These are phyloP conservation scores for Citrus glauca DNA, from an alignment of 345 rosid species.

Conservation along the genomic window DNA sequence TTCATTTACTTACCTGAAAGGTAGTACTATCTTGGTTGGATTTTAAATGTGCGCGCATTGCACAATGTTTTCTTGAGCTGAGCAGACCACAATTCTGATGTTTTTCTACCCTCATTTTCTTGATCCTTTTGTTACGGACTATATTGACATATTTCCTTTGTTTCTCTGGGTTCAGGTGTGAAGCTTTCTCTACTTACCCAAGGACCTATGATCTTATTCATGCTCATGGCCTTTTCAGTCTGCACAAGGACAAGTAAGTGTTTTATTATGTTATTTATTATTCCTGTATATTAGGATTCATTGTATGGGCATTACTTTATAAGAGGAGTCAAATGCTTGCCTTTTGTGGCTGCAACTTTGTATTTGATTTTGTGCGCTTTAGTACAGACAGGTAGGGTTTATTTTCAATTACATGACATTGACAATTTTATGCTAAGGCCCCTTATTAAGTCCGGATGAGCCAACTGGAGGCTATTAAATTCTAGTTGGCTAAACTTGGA, in stretches of 20 bases:
- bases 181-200: conserved; percentile 98
- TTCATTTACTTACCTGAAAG: neutral
- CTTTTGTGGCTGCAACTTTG: neutral
- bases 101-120: neutral
- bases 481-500: neutral
- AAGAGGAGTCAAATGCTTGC: neutral
- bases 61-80: neutral
- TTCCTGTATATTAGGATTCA: neutral
- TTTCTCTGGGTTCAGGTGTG: conserved; percentile 68
- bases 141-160: neutral
- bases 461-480: neutral
- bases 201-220: conserved; percentile 96
- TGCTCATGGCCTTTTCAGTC: conserved; percentile 77
- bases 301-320: neutral
- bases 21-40: neutral
- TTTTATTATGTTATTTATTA: neutral
- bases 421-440: neutral
- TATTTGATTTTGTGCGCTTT: neutral
- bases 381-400: neutral
- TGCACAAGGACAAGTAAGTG: conserved; percentile 84
- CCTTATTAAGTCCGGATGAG: neutral
- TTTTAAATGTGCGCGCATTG: neutral
- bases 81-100: neutral
- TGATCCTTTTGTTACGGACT: neutral
- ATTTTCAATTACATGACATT: neutral